Conservation (phyloP, 805 yeast genomes). For the Blastobotrys mokoenaii region DNA sequence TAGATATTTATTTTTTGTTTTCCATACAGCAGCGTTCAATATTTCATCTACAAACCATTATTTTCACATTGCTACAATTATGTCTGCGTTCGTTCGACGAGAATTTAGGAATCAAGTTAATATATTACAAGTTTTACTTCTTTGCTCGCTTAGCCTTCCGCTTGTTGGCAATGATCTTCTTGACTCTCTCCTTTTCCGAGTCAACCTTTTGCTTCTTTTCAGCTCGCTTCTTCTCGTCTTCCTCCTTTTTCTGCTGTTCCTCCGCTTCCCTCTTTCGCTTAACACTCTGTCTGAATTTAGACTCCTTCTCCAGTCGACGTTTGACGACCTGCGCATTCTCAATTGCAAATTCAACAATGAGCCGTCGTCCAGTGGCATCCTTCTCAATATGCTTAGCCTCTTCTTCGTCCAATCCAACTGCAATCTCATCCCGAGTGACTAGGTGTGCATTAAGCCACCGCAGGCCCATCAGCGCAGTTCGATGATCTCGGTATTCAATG, state of each 20-base stretch:
- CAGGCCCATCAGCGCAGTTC: conserved; percentile 87
- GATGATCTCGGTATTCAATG: conserved; percentile 86
- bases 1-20: neutral
- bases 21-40: no score
- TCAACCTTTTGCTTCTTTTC: conserved; percentile 1
- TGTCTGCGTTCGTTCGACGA: no score
- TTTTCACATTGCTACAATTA: no score
- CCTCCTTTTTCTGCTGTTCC: conserved; percentile 14
- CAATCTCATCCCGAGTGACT: conserved; percentile 61
- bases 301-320: conserved; percentile 61
- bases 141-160: conserved; percentile 23
- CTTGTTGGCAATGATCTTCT: conserved; percentile 27
- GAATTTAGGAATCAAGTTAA: conserved; percentile 1
- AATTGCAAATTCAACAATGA: conserved; percentile 91
- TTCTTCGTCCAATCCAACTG: conserved; percentile 20
- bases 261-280: conserved; percentile 22
- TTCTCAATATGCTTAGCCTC: conserved; percentile 15
- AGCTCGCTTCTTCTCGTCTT: conserved; percentile 3
- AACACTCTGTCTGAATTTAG: conserved; percentile 15
- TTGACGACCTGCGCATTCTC: conserved; percentile 92
- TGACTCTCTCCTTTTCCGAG: conserved; percentile 15
- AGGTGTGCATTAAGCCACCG: conserved; percentile 95
- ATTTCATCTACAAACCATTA: no score
- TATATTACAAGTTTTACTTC: conserved; percentile 3
- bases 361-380: conserved; percentile 50